These are phyloP conservation scores for Casuarina equisetifolia DNA, from an alignment of 306 rosid species.

Conservation along the genomic window DNA sequence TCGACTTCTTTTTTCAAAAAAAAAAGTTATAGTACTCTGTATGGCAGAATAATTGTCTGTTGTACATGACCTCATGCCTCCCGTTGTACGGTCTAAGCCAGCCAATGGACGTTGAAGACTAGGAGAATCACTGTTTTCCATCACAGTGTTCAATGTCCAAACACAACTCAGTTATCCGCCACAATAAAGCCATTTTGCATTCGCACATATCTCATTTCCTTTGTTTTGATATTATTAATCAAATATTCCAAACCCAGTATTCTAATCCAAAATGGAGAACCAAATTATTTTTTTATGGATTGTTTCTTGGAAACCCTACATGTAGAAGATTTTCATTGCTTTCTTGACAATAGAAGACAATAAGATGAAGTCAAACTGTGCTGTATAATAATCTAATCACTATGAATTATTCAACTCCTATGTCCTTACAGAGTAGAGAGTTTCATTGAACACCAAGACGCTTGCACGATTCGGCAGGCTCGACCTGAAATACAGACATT, in stretches of 20 bases:
- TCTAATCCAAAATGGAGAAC: conserved; percentile 19
- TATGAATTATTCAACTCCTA: conserved; percentile 11
- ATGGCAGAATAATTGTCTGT: conserved; percentile 13
- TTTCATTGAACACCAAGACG: conserved; percentile 96
- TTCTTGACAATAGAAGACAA: conserved; percentile 20
- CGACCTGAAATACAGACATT: conserved; percentile 50
- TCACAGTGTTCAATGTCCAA: conserved; percentile 13
- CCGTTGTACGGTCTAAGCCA: conserved; percentile 20
- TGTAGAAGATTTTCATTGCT: conserved; percentile 8
- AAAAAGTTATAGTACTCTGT: conserved; percentile 6
- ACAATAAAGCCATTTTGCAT: neutral
- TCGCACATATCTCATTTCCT: conserved; percentile 23
- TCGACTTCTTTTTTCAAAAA: neutral
- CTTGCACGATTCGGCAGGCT: conserved; percentile 57
- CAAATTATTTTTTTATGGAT: conserved; percentile 17
- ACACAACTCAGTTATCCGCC: conserved; percentile 19
- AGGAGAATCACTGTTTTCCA: conserved; percentile 6
- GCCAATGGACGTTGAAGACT: conserved; percentile 20
- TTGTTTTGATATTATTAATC: conserved; percentile 20
- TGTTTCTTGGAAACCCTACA: conserved; percentile 33
- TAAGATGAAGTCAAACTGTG: conserved; percentile 9
- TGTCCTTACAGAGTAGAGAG: conserved; percentile 77
- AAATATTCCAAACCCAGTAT: conserved; percentile 24
- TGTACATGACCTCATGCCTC: conserved; percentile 13
- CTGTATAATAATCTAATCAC: neutral